Conservation (phyloP, 2,329 filamentous ascomycete genomes). For the Penicillium sp. region DNA sequence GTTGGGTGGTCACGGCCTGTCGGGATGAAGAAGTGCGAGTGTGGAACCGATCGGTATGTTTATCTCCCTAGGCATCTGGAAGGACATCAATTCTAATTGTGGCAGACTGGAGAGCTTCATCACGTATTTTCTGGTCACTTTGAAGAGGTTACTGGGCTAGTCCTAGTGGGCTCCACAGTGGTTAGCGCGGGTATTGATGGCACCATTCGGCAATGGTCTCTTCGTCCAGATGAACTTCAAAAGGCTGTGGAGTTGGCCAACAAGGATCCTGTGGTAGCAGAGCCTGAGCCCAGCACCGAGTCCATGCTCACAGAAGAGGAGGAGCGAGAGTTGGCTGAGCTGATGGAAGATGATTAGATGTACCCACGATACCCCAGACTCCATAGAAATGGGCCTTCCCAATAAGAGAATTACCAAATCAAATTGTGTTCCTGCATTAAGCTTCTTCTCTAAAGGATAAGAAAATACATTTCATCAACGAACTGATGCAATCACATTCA, state of each 20-base stretch:
- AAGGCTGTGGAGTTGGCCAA: conserved; percentile 54
- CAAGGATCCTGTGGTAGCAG: conserved; percentile 43
- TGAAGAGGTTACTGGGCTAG: conserved; percentile 84
- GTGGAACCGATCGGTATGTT: conserved; percentile 67
- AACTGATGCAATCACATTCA: not conserved
- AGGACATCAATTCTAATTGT: conserved; percentile 28
- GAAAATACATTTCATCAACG: not conserved
- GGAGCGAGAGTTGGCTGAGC: conserved; percentile 84
- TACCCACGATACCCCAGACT: conserved; percentile 15
- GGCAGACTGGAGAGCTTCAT: conserved; percentile 67
- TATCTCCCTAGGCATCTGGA: not conserved
- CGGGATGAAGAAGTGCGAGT: conserved; percentile 89
- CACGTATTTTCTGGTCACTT: conserved; percentile 81
- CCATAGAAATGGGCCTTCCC: not conserved
- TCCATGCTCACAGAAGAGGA: conserved; percentile 78
- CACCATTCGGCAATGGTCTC: conserved; percentile 80
- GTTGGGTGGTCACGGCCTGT: conserved; percentile 83
- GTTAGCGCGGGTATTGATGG: conserved; percentile 88
- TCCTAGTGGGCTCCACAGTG: conserved; percentile 60
- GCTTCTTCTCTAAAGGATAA: not conserved
- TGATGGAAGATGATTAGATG: conserved; percentile 70
- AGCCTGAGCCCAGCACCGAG: conserved; percentile 48
- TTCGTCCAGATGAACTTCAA: conserved; percentile 63
- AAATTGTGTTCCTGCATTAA: not conserved
- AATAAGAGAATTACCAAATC: not conserved